Percentiles rank a stretch among this genome's conserved stretches.
Conservation (phyloP, 768 basidiomycete genomes). For the Psilocybe cubensis region DNA sequence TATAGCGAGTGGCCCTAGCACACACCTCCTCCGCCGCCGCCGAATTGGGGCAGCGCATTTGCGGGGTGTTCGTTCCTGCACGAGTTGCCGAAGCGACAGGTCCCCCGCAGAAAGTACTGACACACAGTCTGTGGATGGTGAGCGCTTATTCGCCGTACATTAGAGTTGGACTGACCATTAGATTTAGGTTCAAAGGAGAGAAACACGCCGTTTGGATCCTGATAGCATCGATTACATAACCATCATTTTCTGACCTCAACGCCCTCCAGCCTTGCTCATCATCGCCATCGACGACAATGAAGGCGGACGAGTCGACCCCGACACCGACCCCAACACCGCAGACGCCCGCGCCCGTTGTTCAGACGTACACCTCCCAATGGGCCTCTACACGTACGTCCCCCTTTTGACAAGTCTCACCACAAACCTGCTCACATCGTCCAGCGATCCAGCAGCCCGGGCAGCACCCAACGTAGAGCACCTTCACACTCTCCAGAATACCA, state of each 20-base stretch:
- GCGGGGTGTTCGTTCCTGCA: slow-evolving; percentile 72
- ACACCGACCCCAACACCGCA: slow-evolving; percentile 8
- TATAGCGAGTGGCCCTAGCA: slow-evolving; percentile 36
- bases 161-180: background rate
- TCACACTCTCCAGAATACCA: background rate
- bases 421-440: too few species aligned
- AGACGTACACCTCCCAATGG: slow-evolving; percentile 36
- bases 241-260: background rate
- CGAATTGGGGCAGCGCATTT: slow-evolving; percentile 41
- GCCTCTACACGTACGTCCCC: slow-evolving; percentile 30
- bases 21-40: slow-evolving; percentile 47
- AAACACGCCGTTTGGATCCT: too few species aligned
- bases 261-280: background rate
- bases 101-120: slow-evolving; percentile 62
- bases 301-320: slow-evolving; percentile 13
- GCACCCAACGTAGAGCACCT: slow-evolving; percentile 42
- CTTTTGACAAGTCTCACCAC: slow-evolving; percentile 20
- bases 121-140: slow-evolving; percentile 51
- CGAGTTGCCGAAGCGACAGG: slow-evolving; percentile 64
- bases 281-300: slow-evolving; percentile 4
- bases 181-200: too few species aligned
- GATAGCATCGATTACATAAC: too few species aligned
- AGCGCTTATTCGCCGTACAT: background rate
- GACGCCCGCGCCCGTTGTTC: slow-evolving; percentile 19
- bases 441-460: slow-evolving; percentile 60